Evolutionary conservation across 1,284 basidiomycete species (phyloP).

Genomic region (Sparassis latifolia): DNA sequence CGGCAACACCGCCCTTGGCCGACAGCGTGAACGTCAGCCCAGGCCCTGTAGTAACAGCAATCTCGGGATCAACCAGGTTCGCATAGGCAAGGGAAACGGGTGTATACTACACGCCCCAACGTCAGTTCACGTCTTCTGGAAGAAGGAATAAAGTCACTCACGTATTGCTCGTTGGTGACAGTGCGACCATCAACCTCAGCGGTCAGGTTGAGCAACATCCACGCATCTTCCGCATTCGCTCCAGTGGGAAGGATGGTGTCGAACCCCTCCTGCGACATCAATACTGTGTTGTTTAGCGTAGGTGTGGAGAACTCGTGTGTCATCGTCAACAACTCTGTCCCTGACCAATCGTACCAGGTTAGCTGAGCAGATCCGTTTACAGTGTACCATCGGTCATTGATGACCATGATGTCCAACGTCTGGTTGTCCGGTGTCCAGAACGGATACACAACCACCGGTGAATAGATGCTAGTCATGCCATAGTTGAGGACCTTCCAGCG

Average conservation of each 20-base stretch:
- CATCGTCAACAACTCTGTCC: constrained; percentile 34
- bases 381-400: constrained; percentile 44
- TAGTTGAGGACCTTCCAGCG: constrained; percentile 61
- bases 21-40: constrained; percentile 46
- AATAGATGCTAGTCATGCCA: constrained; percentile 38
- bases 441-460: constrained; percentile 45
- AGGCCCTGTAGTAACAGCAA: constrained; percentile 27
- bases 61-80: constrained; percentile 40
- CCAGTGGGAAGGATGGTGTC: constrained; percentile 39
- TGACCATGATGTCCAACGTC: constrained; percentile 43
- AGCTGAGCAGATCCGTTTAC: constrained; percentile 43
- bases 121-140: not conserved
- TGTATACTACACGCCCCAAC: constrained; percentile 35
- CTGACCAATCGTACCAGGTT: constrained; percentile 56
- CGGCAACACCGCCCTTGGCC: constrained; percentile 45
- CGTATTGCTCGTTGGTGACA: constrained; percentile 48
- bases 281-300: constrained; percentile 43
- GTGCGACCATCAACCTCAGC: constrained; percentile 36
- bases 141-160: constrained; percentile 22
- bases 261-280: constrained; percentile 35
- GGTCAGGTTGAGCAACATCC: constrained; percentile 45
- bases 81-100: constrained; percentile 42
- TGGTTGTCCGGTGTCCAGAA: constrained; percentile 47
- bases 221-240: constrained; percentile 36
- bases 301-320: constrained; percentile 37